A percentile compares a stretch with the other conserved stretches of the same genome.
These are phyloP conservation scores for Aureobasidium vineae DNA, from an alignment of 2,329 filamentous ascomycete genomes.

Conservation along the genomic window DNA sequence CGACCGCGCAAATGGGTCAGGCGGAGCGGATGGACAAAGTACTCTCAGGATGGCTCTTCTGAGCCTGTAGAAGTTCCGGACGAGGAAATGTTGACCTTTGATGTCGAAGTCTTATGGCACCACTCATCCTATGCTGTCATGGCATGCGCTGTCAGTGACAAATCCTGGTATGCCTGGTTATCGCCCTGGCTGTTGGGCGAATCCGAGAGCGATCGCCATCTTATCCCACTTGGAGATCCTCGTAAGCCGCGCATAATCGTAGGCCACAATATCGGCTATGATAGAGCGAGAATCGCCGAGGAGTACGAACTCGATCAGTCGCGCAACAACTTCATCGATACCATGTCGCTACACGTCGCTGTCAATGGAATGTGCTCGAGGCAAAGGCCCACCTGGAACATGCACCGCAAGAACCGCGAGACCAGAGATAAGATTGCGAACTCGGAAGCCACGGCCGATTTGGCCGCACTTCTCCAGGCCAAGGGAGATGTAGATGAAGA, in stretches of 20 bases:
- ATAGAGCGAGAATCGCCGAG: conserved; percentile 81
- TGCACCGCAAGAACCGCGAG: conserved; percentile 87
- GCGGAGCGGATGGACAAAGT: conserved; percentile 92
- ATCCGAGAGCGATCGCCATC: conserved; percentile 70
- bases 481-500: conserved; percentile 68
- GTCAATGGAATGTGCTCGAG: conserved; percentile 99
- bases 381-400: conserved; percentile 96
- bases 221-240: conserved; percentile 83
- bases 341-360: conserved; percentile 96
- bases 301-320: conserved; percentile 85
- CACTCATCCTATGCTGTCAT: conserved; percentile 90
- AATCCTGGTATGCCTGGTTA: conserved; percentile 95
- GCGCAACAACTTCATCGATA: conserved; percentile 85
- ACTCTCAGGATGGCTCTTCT: conserved; percentile 69
- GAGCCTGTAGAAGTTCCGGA: conserved; percentile 74
- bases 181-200: conserved; percentile 93
- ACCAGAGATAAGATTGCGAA: conserved; percentile 73
- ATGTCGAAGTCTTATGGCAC: conserved; percentile 97
- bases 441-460: conserved; percentile 67
- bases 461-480: conserved; percentile 68
- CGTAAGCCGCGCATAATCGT: conserved; percentile 72
- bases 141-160: conserved; percentile 88
- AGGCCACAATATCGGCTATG: conserved; percentile 95
- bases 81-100: conserved; percentile 82
- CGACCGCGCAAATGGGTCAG: conserved; percentile 71